Evolutionary conservation across 1,139 yeast species (phyloP).

Genomic region (Dujonia santamariae): DNA sequence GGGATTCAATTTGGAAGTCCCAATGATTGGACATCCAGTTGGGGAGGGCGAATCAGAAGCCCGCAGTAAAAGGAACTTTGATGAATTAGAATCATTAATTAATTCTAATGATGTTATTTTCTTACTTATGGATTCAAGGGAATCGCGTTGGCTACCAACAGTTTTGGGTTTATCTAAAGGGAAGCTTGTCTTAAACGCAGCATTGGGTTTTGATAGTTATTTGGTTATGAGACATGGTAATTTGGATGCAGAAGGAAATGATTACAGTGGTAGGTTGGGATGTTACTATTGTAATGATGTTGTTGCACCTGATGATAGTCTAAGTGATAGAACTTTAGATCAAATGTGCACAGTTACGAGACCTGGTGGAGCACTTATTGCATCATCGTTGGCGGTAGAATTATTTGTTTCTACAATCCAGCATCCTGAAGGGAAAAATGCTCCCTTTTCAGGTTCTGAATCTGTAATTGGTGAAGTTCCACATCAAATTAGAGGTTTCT

Average conservation of each 20-base stretch:
- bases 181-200: conserved; percentile 85
- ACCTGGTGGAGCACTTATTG: conserved; percentile 91
- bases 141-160: conserved; percentile 94
- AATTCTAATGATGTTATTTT: conserved; percentile 72
- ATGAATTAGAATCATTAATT: conserved; percentile 51
- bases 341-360: conserved; percentile 99
- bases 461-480: conserved; percentile 70
- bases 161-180: conserved; percentile 63
- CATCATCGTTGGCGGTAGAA: conserved; percentile 86
- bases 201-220: conserved; percentile 90
- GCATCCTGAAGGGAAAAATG: conserved; percentile 50
- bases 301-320: conserved; percentile 86
- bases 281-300: conserved; percentile 96
- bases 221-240: conserved; percentile 92
- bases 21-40: conserved; percentile 93
- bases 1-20: conserved; percentile 72
- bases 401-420: conserved; percentile 73
- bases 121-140: conserved; percentile 88
- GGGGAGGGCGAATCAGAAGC: conserved; percentile 32
- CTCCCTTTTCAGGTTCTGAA: conserved; percentile 17
- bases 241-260: conserved; percentile 18
- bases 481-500: conserved; percentile 87
- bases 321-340: conserved; percentile 82
- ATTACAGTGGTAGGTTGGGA: conserved; percentile 50
- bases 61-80: conserved; percentile 49